A percentile compares a stretch with the other conserved stretches of the same genome.
phyloP scores from a whole-genome alignment of 2,329 filamentous ascomycete genomes.

The Aspergillus niger region DNA sequence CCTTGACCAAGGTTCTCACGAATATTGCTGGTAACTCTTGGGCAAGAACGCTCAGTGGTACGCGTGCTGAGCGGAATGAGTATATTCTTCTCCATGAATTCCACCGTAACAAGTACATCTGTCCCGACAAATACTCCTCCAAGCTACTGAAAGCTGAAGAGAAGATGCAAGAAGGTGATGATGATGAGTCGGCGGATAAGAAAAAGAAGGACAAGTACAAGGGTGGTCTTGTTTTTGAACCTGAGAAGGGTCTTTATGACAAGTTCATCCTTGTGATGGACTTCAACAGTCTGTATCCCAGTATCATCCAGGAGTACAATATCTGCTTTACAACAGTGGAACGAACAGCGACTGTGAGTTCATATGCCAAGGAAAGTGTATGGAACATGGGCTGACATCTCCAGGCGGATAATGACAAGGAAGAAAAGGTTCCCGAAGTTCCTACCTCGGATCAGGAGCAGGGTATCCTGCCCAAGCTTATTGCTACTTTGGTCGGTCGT shows the following conservation, averaged over 20 bases:
- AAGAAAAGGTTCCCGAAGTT: conserved; percentile 86
- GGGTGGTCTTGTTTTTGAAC: conserved; percentile 96
- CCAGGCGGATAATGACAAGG: conserved; percentile 65
- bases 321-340: conserved; percentile 99
- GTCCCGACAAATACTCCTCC: conserved; percentile 87
- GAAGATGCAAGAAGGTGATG: conserved; percentile 66
- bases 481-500: conserved; percentile 85
- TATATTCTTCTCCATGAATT: conserved; percentile 99
- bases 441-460: conserved; percentile 71
- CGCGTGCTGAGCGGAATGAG: conserved; percentile 94
- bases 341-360: conserved; percentile 67
- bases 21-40: conserved; percentile 98
- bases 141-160: conserved; percentile 74
- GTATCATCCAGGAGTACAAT: conserved; percentile 98
- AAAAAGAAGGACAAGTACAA: conserved; percentile 99
- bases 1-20: conserved; percentile 90
- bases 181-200: conserved; percentile 65
- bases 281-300: conserved; percentile 98
- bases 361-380: not conserved
- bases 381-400: conserved; percentile 19
- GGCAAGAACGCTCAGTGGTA: conserved; percentile 93
- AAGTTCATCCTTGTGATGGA: conserved; percentile 99
- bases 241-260: conserved; percentile 95
- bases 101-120: conserved; percentile 95
- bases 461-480: conserved; percentile 86